Percentiles rank a stretch among this genome's conserved stretches.
These are phyloP conservation scores for Passiflora organensis DNA, from an alignment of 345 rosid genomes.

Conservation along the genomic window DNA sequence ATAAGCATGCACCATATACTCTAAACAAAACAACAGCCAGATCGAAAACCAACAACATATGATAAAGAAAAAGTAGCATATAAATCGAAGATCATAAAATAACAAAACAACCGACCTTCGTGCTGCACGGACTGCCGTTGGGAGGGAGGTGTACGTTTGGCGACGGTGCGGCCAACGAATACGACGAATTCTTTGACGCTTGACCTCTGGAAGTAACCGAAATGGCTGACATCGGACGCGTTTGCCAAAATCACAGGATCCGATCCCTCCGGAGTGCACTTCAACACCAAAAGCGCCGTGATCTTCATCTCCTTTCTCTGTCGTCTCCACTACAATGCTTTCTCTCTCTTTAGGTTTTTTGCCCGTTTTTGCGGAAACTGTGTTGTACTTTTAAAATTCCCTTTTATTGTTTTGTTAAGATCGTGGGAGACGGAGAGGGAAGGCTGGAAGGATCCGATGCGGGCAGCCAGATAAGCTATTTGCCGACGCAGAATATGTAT, in stretches of 20 bases:
- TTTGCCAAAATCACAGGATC: constrained; percentile 64
- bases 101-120: constrained; percentile 46
- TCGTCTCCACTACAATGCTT: no score
- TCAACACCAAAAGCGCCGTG: constrained; percentile 81
- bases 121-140: constrained; percentile 94
- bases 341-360: no score
- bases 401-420: no score
- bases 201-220: constrained; percentile 84
- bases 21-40: no score
- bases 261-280: constrained; percentile 54
- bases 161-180: constrained; percentile 91
- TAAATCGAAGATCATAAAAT: no score
- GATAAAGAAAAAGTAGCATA: not conserved
- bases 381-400: no score
- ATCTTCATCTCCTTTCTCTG: constrained; percentile 83
- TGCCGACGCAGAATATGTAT: no score
- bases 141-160: constrained; percentile 74
- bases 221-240: constrained; percentile 76
- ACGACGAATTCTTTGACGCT: constrained; percentile 81
- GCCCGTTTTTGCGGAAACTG: no score
- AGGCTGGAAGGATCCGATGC: no score
- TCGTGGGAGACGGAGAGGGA: no score
- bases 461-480: no score
- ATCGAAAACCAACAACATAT: no score
- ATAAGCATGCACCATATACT: constrained; percentile 91